Conservation (phyloP, 1,284 basidiomycete species). For the Anthracocystis walkeri region DNA sequence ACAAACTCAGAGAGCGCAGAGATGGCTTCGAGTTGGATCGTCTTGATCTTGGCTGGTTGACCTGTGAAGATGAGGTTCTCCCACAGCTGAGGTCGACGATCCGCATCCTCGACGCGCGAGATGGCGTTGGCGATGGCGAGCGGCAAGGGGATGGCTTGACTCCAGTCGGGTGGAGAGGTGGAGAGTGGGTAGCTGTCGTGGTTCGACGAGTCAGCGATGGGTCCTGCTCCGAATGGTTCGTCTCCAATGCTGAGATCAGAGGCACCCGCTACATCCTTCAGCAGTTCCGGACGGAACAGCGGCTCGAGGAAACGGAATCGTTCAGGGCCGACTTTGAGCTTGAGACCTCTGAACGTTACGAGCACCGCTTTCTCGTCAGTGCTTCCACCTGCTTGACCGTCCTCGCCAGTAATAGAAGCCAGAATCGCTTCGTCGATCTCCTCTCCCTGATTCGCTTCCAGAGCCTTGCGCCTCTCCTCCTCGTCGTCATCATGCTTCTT, state of each 20-base stretch:
- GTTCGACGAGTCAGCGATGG: constrained; percentile 18
- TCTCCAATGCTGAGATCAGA: constrained; percentile 34
- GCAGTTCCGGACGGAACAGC: constrained; percentile 55
- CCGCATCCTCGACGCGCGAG: constrained; percentile 50
- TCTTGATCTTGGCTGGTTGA: constrained; percentile 51
- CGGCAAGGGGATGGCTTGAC: constrained; percentile 39
- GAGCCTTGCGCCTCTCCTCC: constrained; percentile 77
- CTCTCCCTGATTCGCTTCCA: constrained; percentile 74
- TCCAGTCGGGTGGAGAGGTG: constrained; percentile 33
- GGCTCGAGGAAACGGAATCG: constrained; percentile 63
- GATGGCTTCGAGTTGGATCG: constrained; percentile 56
- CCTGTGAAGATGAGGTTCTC: constrained; percentile 66
- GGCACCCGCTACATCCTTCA: constrained; percentile 50
- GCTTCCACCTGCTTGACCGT: constrained; percentile 50
- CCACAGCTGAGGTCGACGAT: constrained; percentile 62
- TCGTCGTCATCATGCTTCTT: constrained; percentile 49
- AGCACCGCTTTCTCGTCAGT: constrained; percentile 46
- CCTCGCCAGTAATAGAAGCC: constrained; percentile 47
- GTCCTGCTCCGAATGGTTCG: constrained; percentile 47
- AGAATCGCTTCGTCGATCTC: constrained; percentile 46
- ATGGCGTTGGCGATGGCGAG: constrained; percentile 53
- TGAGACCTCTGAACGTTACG: constrained; percentile 58
- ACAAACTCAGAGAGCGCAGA: constrained; percentile 46
- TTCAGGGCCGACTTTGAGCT: constrained; percentile 57
- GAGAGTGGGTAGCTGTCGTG: constrained; percentile 32